Conservation (phyloP, 257 asterid species). For the Voacanga thouarsii region DNA sequence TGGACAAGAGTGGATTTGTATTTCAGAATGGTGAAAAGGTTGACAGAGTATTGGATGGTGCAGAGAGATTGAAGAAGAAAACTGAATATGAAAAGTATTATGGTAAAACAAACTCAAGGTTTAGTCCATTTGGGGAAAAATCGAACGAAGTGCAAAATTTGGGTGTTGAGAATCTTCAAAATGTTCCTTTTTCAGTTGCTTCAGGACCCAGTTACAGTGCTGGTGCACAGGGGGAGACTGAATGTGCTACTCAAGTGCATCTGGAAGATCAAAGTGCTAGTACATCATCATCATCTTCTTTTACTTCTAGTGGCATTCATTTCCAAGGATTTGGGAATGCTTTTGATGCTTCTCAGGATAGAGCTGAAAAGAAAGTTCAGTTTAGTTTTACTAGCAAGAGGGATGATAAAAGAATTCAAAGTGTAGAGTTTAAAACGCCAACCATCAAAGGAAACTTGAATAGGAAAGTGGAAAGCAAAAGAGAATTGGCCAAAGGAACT, state of each 20-base stretch:
- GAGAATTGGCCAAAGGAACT: slow-evolving; percentile 55
- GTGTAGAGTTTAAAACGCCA: slow-evolving; percentile 60
- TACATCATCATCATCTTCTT: slow-evolving; percentile 31
- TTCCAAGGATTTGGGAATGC: slow-evolving; percentile 29
- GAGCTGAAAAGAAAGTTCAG: slow-evolving; percentile 49
- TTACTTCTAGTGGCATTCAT: slow-evolving; percentile 35
- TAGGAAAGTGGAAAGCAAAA: slow-evolving; percentile 54
- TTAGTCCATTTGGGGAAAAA: slow-evolving; percentile 25
- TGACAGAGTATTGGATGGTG: neutral
- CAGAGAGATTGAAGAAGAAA: slow-evolving; percentile 7
- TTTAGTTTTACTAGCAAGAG: slow-evolving; percentile 49
- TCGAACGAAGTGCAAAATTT: slow-evolving; percentile 26
- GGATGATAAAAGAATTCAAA: slow-evolving; percentile 34
- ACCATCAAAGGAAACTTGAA: slow-evolving; percentile 45
- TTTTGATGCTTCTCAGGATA: slow-evolving; percentile 31
- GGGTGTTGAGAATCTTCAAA: slow-evolving; percentile 26
- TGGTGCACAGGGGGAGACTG: slow-evolving; percentile 27
- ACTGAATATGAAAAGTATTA: slow-evolving; percentile 22
- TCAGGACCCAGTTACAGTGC: slow-evolving; percentile 49
- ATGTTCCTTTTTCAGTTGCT: slow-evolving; percentile 27
- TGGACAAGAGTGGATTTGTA: slow-evolving; percentile 14
- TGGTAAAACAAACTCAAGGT: slow-evolving; percentile 15
- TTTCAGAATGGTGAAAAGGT: slow-evolving; percentile 14
- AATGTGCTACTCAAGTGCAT: slow-evolving; percentile 25
- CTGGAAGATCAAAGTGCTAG: slow-evolving; percentile 29